Conservation (phyloP, 1,284 basidiomycete species). For the Macrocystidia cucumis region DNA sequence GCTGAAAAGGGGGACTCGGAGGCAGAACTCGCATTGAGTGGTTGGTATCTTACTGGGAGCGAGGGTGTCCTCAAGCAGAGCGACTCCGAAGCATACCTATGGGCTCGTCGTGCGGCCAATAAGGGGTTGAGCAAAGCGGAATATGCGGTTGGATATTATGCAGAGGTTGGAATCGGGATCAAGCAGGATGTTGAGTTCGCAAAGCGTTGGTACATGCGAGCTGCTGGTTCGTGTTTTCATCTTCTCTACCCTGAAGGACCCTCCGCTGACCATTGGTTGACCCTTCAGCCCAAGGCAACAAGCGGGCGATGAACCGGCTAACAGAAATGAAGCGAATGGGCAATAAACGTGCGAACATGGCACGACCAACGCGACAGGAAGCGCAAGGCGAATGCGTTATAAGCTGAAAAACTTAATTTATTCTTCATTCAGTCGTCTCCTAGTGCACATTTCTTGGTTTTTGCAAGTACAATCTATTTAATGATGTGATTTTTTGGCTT, state of each 20-base stretch:
- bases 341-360: constrained; percentile 62
- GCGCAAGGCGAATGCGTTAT: constrained; percentile 91
- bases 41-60: constrained; percentile 95
- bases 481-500: constrained; percentile 49
- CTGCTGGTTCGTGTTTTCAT: constrained; percentile 65
- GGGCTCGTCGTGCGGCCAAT: constrained; percentile 91
- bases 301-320: constrained; percentile 89
- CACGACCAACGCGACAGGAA: constrained; percentile 85
- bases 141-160: constrained; percentile 96
- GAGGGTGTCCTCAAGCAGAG: constrained; percentile 96
- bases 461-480: constrained; percentile 16
- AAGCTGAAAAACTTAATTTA: constrained; percentile 28
- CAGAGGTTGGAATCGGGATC: constrained; percentile 96
- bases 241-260: constrained; percentile 4
- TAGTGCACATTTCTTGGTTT: no score
- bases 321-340: constrained; percentile 87
- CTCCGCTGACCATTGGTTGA: background rate
- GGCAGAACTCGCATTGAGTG: constrained; percentile 91
- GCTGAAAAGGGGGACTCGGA: constrained; percentile 94
- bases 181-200: constrained; percentile 95
- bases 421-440: no score
- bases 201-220: constrained; percentile 98
- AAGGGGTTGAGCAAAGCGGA: constrained; percentile 92
- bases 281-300: constrained; percentile 84
- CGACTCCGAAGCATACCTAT: constrained; percentile 95